Percentiles rank a stretch among this genome's conserved stretches.
phyloP scores from a whole-genome alignment of 805 yeast species.

The Ogataea polymorpha region DNA sequence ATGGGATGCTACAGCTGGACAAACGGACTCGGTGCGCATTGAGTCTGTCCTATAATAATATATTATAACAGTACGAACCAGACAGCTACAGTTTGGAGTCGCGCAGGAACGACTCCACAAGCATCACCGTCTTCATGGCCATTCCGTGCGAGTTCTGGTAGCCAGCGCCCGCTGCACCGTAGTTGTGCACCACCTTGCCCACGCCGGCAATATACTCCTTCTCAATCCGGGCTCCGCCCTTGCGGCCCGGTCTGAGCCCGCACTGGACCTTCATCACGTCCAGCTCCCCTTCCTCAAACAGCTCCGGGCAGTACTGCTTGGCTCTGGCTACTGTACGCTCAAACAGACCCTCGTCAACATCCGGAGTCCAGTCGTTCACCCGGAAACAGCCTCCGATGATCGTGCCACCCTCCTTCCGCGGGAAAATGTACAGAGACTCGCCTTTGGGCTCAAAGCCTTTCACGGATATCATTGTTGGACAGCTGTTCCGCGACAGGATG shows the following conservation, averaged over 20 bases:
- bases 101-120: constrained; percentile 30
- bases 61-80: too few species aligned
- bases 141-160: constrained; percentile 43
- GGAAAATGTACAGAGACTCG: constrained; percentile 59
- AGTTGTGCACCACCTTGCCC: constrained; percentile 50
- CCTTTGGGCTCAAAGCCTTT: constrained; percentile 32
- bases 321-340: constrained; percentile 48
- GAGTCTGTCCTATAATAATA: too few species aligned
- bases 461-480: constrained; percentile 22
- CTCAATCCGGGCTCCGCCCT: constrained; percentile 56
- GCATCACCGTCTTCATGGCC: constrained; percentile 28
- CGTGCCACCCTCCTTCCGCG: constrained; percentile 67
- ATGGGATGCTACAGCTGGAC: constrained; percentile 77
- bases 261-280: constrained; percentile 51
- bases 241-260: constrained; percentile 66
- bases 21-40: constrained; percentile 41
- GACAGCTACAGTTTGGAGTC: constrained; percentile 2
- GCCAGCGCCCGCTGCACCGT: constrained; percentile 77
- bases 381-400: constrained; percentile 56
- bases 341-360: constrained; percentile 43
- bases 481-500: constrained; percentile 46
- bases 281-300: constrained; percentile 36
- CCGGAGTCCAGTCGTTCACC: constrained; percentile 18
- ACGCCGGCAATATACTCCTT: constrained; percentile 27
- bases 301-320: constrained; percentile 37